These are phyloP conservation scores for Abortiporus biennis DNA, from an alignment of 1,284 basidiomycete genomes.

Conservation along the genomic window DNA sequence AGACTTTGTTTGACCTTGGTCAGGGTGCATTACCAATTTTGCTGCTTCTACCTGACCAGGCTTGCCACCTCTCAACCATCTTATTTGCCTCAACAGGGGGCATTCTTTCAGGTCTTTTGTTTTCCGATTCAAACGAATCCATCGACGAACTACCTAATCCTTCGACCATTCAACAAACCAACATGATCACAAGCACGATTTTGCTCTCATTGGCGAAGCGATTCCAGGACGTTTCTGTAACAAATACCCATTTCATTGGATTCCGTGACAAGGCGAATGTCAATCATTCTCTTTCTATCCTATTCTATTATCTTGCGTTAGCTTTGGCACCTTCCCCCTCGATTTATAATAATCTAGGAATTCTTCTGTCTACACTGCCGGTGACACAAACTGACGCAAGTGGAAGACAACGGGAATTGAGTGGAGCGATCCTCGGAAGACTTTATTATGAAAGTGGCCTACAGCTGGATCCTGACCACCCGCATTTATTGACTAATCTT, in stretches of 20 bases:
- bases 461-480: conserved; percentile 46
- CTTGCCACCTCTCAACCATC: conserved; percentile 26
- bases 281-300: conserved; percentile 39
- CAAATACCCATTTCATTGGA: too few relatives aligned
- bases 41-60: conserved; percentile 39
- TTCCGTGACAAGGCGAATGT: conserved; percentile 33
- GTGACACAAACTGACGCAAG: conserved; percentile 25
- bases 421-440: conserved; percentile 38
- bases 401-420: conserved; percentile 23
- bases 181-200: conserved; percentile 44
- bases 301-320: conserved; percentile 54
- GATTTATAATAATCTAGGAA: conserved; percentile 58
- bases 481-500: conserved; percentile 56
- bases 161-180: conserved; percentile 20
- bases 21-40: conserved; percentile 34
- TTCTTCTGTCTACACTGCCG: conserved; percentile 48
- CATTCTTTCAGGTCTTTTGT: conserved; percentile 30
- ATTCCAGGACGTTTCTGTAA: conserved; percentile 34
- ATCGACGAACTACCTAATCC: conserved; percentile 17
- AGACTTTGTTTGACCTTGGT: conserved; percentile 15
- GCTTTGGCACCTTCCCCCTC: conserved; percentile 47
- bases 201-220: conserved; percentile 51
- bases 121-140: conserved; percentile 7
- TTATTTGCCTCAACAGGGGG: conserved; percentile 33
- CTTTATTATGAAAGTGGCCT: conserved; percentile 51